Evolutionary conservation across 495 filamentous ascomycete genomes (phyloP).

Genomic region (Lepraria neglecta): DNA sequence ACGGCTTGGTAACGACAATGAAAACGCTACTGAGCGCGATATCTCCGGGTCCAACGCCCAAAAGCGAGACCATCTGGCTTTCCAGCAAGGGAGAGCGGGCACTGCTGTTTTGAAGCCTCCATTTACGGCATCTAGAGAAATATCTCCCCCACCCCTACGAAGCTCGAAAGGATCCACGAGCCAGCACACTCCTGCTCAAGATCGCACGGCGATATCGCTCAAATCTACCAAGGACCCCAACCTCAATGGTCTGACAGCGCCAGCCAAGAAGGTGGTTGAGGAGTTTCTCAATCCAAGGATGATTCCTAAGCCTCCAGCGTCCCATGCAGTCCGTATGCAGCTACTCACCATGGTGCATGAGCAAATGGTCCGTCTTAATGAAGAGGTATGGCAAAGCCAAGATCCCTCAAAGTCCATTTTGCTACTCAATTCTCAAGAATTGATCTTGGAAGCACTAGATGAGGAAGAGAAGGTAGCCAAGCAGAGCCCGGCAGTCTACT

Average conservation of each 20-base stretch:
- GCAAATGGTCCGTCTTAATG: conserved; percentile 65
- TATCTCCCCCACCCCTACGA: conserved; percentile 15
- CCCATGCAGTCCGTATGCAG: conserved; percentile 58
- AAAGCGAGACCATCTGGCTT: not conserved
- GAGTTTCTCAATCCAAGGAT: conserved; percentile 74
- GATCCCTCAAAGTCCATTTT: conserved; percentile 53
- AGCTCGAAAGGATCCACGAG: not conserved
- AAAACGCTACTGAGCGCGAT: not conserved
- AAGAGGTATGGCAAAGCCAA: conserved; percentile 42
- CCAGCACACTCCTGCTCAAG: not conserved
- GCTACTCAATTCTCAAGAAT: conserved; percentile 57
- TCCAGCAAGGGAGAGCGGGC: not conserved
- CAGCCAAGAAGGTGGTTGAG: conserved; percentile 36
- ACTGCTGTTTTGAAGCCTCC: not conserved
- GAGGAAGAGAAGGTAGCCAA: conserved; percentile 74
- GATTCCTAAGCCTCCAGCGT: conserved; percentile 62
- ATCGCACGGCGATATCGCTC: too few species aligned
- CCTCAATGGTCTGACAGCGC: conserved; percentile 12
- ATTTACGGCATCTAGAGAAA: not conserved
- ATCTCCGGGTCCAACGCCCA: not conserved
- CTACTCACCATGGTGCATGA: conserved; percentile 69
- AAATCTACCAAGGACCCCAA: conserved; percentile 12
- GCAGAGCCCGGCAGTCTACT: conserved; percentile 62
- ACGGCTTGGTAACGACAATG: not conserved
- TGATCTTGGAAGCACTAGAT: conserved; percentile 73